Evolutionary conservation across 2,329 filamentous ascomycete species (phyloP), one percentile per base, ranked within the genome.

Genomic region (Aspergillus neotritici): DNA sequence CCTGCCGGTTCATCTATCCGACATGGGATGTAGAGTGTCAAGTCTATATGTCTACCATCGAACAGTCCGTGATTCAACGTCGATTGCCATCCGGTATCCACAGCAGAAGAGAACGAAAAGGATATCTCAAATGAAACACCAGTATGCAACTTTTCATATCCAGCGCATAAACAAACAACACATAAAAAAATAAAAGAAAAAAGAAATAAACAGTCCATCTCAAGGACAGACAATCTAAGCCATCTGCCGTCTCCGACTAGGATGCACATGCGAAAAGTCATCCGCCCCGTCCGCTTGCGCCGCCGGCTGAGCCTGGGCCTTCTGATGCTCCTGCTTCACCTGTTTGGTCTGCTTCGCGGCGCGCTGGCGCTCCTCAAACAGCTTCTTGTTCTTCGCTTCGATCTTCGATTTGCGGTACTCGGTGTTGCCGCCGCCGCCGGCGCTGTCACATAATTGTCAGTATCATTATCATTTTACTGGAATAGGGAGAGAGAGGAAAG

Each of bases 341-440:
- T 74, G 71, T 45, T 65, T 62, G 51, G 70, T 66, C 51, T 70
- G 65, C 66, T 78, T 72, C 12, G 69, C 67, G 42, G 72, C 66
- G 34, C 77, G 70, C 44, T 75, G 71, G 43, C 82, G 73, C 68
- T 85, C 74, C 51, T 82, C 87, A 54, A 87, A 79, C 38, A 96
- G 76, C 70, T 90, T 91, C 58, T 78, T 74, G 71, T 97, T 96
- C 78, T 95, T 96, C 45, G 77, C 77, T 58, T 79, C 76, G 65
- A 97, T 87, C 72, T 90, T 93, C 45, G 83, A 77, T 61, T 78
- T 80, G 51, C 91, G 77, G 44, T 75, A 70, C 51, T 82, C 75
- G 35, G 80, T 87, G 65, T 89, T 94, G 49, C 91, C 91, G 32
- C 90, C 90, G 40, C 77, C 77, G 31, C 90, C 90, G 46, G 86